A percentile compares a stretch with the other conserved stretches of the same genome.
These are phyloP conservation scores for Cucurbita ficifolia DNA, from an alignment of 306 rosid genomes.

Conservation along the genomic window DNA sequence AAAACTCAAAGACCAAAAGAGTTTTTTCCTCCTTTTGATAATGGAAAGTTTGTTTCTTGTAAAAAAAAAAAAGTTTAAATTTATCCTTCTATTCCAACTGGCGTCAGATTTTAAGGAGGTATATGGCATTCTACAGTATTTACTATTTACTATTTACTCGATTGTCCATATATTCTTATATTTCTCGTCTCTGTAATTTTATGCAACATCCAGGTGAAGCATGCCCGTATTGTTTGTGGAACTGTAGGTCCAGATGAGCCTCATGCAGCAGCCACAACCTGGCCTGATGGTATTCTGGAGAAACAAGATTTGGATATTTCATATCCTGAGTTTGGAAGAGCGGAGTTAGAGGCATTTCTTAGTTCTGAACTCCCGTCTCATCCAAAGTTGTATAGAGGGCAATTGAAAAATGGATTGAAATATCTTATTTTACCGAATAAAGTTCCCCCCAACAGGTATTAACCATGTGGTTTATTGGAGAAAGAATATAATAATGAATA, in stretches of 20 bases:
- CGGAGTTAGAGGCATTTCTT: slow-evolving; percentile 45
- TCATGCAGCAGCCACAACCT: slow-evolving; percentile 73
- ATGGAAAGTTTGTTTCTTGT: no score
- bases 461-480: not conserved
- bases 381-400: slow-evolving; percentile 76
- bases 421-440: slow-evolving; percentile 81
- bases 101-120: not conserved
- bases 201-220: slow-evolving; percentile 23
- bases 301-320: slow-evolving; percentile 42
- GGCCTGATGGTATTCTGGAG: slow-evolving; percentile 62
- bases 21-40: no score
- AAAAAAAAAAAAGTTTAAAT: no score
- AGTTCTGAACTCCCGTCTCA: slow-evolving; percentile 66
- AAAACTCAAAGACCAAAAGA: no score
- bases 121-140: not conserved
- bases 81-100: not conserved
- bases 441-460: slow-evolving; percentile 82
- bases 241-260: slow-evolving; percentile 95
- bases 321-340: slow-evolving; percentile 34
- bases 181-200: not conserved
- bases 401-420: slow-evolving; percentile 68
- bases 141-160: not conserved
- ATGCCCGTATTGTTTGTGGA: slow-evolving; percentile 35
- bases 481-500: not conserved
- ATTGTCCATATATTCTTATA: not conserved